Percentiles rank a stretch among this genome's conserved stretches.
Conservation (phyloP, 768 basidiomycete genomes). For the Gloeostereum incarnatum region DNA sequence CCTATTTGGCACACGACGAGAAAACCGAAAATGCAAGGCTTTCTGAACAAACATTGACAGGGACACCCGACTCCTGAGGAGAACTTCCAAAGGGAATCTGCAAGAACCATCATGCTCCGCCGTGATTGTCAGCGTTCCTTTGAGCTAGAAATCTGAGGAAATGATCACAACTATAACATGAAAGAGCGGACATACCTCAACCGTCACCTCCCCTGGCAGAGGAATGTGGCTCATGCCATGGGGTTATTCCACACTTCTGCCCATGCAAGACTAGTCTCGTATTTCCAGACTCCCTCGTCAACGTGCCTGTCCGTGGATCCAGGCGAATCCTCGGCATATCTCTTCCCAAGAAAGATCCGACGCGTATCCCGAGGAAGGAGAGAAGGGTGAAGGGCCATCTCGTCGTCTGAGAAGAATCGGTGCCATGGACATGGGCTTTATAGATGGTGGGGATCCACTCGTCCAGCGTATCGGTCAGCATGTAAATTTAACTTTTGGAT, state of each 20-base stretch:
- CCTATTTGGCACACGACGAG: too few relatives aligned
- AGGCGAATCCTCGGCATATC: conserved; percentile 40
- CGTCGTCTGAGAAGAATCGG: conserved; percentile 29
- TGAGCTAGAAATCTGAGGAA: too few relatives aligned
- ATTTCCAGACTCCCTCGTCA: conserved; percentile 26
- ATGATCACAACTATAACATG: neutral
- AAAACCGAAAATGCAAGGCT: too few relatives aligned
- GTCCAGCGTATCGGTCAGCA: conserved; percentile 5
- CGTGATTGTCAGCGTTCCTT: too few relatives aligned
- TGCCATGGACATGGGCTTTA: conserved; percentile 7
- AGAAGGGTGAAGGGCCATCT: too few relatives aligned
- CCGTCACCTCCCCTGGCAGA: too few relatives aligned
- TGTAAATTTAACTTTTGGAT: neutral
- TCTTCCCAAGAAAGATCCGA: conserved; percentile 43
- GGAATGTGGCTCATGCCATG: too few relatives aligned
- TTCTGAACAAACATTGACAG: too few relatives aligned
- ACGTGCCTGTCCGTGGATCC: conserved; percentile 24
- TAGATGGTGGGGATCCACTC: conserved; percentile 3
- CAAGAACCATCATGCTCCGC: too few relatives aligned
- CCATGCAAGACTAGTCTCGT: conserved; percentile 34
- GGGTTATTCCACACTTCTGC: too few relatives aligned
- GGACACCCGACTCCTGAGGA: too few relatives aligned
- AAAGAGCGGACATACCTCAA: conserved; percentile 23
- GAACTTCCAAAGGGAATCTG: too few relatives aligned
- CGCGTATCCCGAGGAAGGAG: conserved; percentile 50